These are phyloP conservation scores for Talaromyces sp. DNA, from an alignment of 2,329 filamentous ascomycete genomes.

Conservation along the genomic window DNA sequence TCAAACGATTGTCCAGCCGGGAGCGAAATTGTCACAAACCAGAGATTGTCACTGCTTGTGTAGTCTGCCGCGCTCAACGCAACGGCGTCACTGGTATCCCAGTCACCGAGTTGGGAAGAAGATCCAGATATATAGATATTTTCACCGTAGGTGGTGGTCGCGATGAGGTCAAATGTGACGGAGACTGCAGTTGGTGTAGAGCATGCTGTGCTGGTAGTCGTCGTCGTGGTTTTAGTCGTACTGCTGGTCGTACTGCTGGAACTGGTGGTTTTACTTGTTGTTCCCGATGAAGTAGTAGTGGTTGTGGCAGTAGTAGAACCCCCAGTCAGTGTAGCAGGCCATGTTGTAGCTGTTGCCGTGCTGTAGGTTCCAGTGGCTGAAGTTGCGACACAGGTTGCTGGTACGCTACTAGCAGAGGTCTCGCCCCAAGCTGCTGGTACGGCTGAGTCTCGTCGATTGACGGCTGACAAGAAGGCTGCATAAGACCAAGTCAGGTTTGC, in stretches of 20 bases:
- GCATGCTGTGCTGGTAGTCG: too few species aligned
- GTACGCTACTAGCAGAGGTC: slow-evolving; percentile 30
- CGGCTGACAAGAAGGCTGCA: slow-evolving; percentile 39
- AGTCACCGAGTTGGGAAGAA: too few species aligned
- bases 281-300: neutral
- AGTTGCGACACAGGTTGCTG: slow-evolving; percentile 29
- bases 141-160: too few species aligned
- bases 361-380: slow-evolving; percentile 35
- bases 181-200: too few species aligned
- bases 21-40: too few species aligned
- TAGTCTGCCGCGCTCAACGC: too few species aligned
- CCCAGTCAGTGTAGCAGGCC: slow-evolving; percentile 29
- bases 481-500: slow-evolving; percentile 46
- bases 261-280: neutral
- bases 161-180: too few species aligned
- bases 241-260: neutral
- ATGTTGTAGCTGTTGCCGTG: slow-evolving; percentile 31
- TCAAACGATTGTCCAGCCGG: too few species aligned
- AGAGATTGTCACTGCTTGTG: too few species aligned
- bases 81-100: too few species aligned
- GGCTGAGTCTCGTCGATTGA: slow-evolving; percentile 31
- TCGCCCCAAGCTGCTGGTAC: slow-evolving; percentile 37
- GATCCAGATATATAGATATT: too few species aligned
- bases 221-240: too few species aligned
- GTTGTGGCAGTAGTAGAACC: slow-evolving; percentile 13